Evolutionary conservation across 2,329 filamentous ascomycete species (phyloP), one percentile per base, ranked within the genome.

Genomic region (Colletotrichum caudatum): DNA sequence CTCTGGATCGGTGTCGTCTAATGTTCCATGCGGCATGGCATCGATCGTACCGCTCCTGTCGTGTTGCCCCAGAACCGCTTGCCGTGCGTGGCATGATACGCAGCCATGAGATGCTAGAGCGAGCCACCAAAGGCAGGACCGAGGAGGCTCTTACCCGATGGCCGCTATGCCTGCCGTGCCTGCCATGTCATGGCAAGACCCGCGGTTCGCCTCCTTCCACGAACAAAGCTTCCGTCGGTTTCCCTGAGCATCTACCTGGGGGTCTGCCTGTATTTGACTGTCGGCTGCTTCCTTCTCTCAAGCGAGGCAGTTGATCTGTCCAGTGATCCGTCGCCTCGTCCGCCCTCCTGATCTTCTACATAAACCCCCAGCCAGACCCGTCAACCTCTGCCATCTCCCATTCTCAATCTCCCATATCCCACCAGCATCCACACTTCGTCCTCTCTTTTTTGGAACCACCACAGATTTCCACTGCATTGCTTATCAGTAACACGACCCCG

Each of bases 401-500:
- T 57, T 39, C 37, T 46, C 11, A 50, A 57, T 58, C 18, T 56
- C 26, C 35, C 50, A 54, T 18, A 18, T 56, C 26, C 35, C 50
- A 54, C 11, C 50, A 16, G 18, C 37, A 64, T 41, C 37, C 23
- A 44, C 50, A 56, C 6, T 56, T 41, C 8, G 1, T 37, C 18
- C 50, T 41, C 37, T 41, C 37, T 23, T 37, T 37, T 48, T 62
- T 51, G 46, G 59, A 50, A 62, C 62, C 62, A 58, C 14, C 9
- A 64, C 33, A 64, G 8, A 33, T 35, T 46, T 37, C 59, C 39
- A 16, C 18, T 39, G 41, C 29, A 66, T 60, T 41, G 5, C 41
- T 51, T 54, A 59, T 6, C 8, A 12, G 37, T 35, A 58, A 41
- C 51, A 46, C 3, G 18, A 12, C 37, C 37, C 59, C 23, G 12